phyloP scores from a whole-genome alignment of 768 basidiomycete species.

The Suillus decipiens region DNA sequence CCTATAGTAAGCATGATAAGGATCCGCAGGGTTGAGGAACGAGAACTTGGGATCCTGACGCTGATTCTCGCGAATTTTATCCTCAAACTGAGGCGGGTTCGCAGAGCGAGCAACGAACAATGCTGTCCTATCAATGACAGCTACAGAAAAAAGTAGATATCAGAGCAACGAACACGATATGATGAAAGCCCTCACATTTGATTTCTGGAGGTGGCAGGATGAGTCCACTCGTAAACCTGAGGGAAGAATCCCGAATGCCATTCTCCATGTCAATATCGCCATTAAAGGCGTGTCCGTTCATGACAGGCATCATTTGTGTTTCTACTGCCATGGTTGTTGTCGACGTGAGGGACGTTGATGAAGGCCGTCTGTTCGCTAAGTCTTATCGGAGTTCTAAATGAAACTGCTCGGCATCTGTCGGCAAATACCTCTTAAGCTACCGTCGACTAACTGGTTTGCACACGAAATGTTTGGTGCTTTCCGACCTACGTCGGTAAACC shows the following conservation, averaged over 20 bases:
- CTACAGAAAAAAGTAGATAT: constrained; percentile 39
- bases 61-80: constrained; percentile 95
- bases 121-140: constrained; percentile 95
- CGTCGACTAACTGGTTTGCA: not conserved
- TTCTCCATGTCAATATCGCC: constrained; percentile 44
- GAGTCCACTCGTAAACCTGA: constrained; percentile 76
- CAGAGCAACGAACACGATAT: constrained; percentile 12
- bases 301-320: constrained; percentile 36
- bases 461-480: constrained; percentile 84
- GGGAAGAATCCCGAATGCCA: constrained; percentile 33
- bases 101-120: constrained; percentile 90
- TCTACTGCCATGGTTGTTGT: constrained; percentile 50
- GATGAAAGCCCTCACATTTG: constrained; percentile 60
- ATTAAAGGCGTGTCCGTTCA: constrained; percentile 45
- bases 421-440: constrained; percentile 15
- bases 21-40: constrained; percentile 95
- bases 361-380: not conserved
- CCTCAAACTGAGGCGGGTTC: constrained; percentile 91
- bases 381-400: constrained; percentile 31
- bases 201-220: constrained; percentile 97
- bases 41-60: constrained; percentile 98
- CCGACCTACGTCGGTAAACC: constrained; percentile 62
- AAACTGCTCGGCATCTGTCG: constrained; percentile 24
- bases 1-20: constrained; percentile 98
- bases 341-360: constrained; percentile 14